Evolutionary conservation across 306 rosid genomes (phyloP).

Genomic region (Sophora flavescens): DNA sequence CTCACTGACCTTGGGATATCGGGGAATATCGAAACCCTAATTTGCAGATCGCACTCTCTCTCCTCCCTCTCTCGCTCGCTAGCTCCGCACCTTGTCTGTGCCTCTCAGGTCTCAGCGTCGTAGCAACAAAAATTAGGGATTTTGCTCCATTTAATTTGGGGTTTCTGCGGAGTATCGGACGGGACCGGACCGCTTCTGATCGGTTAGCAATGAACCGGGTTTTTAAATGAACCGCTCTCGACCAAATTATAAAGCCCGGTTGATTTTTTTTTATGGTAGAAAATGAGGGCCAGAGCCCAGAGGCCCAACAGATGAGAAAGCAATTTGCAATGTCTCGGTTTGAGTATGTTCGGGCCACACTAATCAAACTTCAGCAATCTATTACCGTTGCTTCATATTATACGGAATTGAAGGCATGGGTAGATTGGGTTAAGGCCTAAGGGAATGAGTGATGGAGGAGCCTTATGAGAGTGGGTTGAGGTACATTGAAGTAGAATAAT

Average conservation of each 20-base stretch:
- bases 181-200: not conserved
- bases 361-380: no score
- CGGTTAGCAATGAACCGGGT: constrained; percentile 9
- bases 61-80: constrained; percentile 44
- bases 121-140: not conserved
- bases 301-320: no score
- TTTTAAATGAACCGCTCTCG: not conserved
- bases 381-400: no score
- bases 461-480: no score
- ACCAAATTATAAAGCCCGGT: not conserved
- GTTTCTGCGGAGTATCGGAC: not conserved
- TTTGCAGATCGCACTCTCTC: constrained; percentile 51
- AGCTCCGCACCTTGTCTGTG: constrained; percentile 27
- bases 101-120: constrained; percentile 37
- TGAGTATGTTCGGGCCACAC: no score
- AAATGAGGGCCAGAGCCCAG: no score
- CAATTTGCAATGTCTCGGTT: no score
- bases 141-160: not conserved
- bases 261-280: no score
- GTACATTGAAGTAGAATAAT: no score
- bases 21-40: constrained; percentile 54
- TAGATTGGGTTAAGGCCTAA: no score
- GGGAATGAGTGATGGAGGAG: no score
- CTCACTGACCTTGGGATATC: constrained; percentile 77
- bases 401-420: no score